phyloP scores from a whole-genome alignment of 192 early-diverging fungal genomes.

The Oehlia diaphana region DNA sequence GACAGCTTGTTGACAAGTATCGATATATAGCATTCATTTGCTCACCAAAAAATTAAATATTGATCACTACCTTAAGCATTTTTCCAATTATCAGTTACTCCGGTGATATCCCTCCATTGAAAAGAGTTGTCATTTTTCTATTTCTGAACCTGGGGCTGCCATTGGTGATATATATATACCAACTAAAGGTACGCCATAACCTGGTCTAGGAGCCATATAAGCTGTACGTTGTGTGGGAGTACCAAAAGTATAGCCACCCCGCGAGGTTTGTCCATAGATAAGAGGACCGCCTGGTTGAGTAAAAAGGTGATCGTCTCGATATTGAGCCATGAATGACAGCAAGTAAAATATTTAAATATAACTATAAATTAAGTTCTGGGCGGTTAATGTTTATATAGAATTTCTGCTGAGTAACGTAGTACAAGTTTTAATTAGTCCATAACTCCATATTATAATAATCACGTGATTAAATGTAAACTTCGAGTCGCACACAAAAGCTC shows the following conservation, averaged over 20 bases:
- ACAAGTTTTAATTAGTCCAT: no score
- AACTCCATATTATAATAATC: no score
- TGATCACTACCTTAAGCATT: conserved; percentile 54
- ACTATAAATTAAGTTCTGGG: background rate
- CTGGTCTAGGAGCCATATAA: conserved; percentile 5
- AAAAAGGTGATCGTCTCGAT: background rate
- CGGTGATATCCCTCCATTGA: conserved; percentile 71
- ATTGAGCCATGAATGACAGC: background rate
- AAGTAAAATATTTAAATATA: background rate
- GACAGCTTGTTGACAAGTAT: conserved; percentile 31
- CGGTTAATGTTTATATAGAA: background rate
- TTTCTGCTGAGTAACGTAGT: no score
- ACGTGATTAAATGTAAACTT: no score
- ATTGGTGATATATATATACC: background rate
- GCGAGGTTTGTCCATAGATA: background rate
- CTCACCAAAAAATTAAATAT: conserved; percentile 14
- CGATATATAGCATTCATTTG: conserved; percentile 1
- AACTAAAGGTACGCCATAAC: background rate
- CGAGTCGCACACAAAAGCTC: no score
- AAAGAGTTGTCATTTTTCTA: conserved; percentile 67
- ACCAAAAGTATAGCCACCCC: background rate
- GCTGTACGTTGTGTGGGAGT: conserved; percentile 1
- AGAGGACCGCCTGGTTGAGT: background rate
- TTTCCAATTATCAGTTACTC: conserved; percentile 65
- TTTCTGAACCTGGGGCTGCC: background rate